A percentile compares a stretch with the other conserved stretches of the same genome.
Conservation (phyloP, 2,329 filamentous ascomycete genomes). For the Talaromyces sp. region DNA sequence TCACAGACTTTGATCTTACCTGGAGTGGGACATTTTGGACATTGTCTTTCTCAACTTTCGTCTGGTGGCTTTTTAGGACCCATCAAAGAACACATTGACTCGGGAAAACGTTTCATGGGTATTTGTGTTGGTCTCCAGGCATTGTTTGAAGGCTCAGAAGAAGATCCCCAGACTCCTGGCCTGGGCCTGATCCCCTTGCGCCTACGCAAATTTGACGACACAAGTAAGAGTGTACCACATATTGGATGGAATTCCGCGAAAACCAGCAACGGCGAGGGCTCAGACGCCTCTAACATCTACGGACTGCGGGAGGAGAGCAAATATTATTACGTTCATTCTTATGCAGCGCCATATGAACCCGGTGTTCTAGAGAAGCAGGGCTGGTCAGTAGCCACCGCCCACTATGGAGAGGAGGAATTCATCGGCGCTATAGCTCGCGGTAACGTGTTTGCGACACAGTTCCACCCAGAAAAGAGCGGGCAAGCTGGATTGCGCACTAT, state of each 20-base stretch:
- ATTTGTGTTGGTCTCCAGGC: constrained; percentile 95
- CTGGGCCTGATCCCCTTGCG: constrained; percentile 67
- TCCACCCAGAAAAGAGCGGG: constrained; percentile 96
- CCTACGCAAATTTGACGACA: constrained; percentile 71
- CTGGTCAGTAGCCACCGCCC: constrained; percentile 87
- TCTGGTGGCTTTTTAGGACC: constrained; percentile 78
- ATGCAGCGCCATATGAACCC: constrained; percentile 69
- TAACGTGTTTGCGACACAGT: constrained; percentile 88
- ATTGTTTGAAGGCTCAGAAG: constrained; percentile 78
- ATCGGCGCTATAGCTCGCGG: constrained; percentile 81
- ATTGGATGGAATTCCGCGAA: constrained; percentile 97
- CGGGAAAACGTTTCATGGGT: constrained; percentile 96
- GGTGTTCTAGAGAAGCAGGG: constrained; percentile 73
- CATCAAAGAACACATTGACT: constrained; percentile 72
- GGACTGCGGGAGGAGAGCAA: constrained; percentile 76
- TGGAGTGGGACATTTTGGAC: constrained; percentile 94
- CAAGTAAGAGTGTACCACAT: constrained; percentile 86
- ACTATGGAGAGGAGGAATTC: constrained; percentile 84
- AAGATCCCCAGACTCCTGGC: constrained; percentile 66
- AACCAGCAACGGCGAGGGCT: constrained; percentile 37
- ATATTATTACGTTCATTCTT: constrained; percentile 99
- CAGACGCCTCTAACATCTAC: constrained; percentile 59
- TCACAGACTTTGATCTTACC: constrained; percentile 87
- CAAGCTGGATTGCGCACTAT: constrained; percentile 78
- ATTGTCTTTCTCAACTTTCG: constrained; percentile 81